Evolutionary conservation across 768 basidiomycete species (phyloP).

Genomic region (Panus rudis): DNA sequence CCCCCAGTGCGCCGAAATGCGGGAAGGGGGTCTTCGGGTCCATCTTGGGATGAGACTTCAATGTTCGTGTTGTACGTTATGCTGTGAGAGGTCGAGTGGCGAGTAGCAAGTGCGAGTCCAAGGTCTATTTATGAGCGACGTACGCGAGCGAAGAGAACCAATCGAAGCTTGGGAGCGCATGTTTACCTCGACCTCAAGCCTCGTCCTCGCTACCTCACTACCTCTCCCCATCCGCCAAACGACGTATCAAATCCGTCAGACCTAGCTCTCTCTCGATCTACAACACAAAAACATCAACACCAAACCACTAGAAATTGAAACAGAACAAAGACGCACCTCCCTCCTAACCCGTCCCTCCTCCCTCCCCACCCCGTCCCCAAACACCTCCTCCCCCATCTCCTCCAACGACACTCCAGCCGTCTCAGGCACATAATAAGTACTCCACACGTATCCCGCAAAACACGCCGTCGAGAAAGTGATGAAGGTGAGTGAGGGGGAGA

Average conservation of each 20-base stretch:
- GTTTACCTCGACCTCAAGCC: too few relatives aligned
- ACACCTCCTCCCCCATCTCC: conserved; percentile 67
- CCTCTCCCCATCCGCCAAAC: conserved; percentile 18
- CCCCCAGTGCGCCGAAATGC: too few relatives aligned
- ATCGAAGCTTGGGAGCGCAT: too few relatives aligned
- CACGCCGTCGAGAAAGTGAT: conserved; percentile 59
- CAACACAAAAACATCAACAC: too few relatives aligned
- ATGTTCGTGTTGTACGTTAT: too few relatives aligned
- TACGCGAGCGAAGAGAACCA: too few relatives aligned
- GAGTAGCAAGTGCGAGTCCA: too few relatives aligned
- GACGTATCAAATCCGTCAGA: conserved; percentile 36
- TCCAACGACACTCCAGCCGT: conserved; percentile 73
- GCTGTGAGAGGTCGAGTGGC: too few relatives aligned
- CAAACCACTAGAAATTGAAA: neutral
- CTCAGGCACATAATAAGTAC: conserved; percentile 63
- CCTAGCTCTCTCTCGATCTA: conserved; percentile 58
- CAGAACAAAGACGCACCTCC: conserved; percentile 37
- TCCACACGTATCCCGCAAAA: conserved; percentile 63
- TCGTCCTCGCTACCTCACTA: too few relatives aligned
- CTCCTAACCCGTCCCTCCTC: conserved; percentile 45
- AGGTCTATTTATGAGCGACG: too few relatives aligned
- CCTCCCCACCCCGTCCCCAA: conserved; percentile 48
- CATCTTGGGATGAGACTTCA: too few relatives aligned
- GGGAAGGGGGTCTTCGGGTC: too few relatives aligned
- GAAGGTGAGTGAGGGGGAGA: conserved; percentile 62